Base-by-base conservation (phyloP, 441 rosid genomes). In the Macaranga tanarius region DNA sequence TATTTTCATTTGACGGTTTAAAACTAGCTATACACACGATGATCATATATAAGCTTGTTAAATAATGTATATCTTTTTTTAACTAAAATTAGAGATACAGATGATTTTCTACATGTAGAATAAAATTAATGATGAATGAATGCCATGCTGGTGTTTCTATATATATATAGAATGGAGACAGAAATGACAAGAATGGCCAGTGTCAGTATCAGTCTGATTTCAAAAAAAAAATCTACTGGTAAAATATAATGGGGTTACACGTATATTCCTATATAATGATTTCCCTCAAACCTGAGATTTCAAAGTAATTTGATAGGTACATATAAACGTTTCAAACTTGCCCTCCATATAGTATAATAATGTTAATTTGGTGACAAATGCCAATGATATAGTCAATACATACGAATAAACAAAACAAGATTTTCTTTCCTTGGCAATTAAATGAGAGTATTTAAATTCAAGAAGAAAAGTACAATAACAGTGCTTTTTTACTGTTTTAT, bases 261-360 rank as follows among this genome's bases (percentile, higher is more conserved):
- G 5, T 31, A 31, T 31, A 31, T 31, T 4, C 2, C 38, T 31
- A 3, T 5, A 31, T 5, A 31, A 31, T 31, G 38, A 31, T 31
- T 31, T 31, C 38, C 38, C 38, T 2, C 3, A 31, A 42, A 42
- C 7, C 45, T 42, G 10, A 42, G 45, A 42, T 42, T 42, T 42
- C 45, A 42, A 42, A 42, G 47, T 40, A n/a, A 31, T 23, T 52
- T 19, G 64, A 58, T 12, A 11, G 6, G 38, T 20, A 44, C 1
- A 16, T 12, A 25, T 19, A 69, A 71, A 75, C 77, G 75, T 72
- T 72, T 74, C 75, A 76, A 76, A 74, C 72, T 69, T 61, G 67
- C 7, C 48, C 54, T 62, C 58, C 40, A 23, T 3, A 17, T 3
- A 17, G 22, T 25, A 17, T 47, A 67, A 51, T 20, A 52, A 62